Evolutionary conservation across 1,284 basidiomycete genomes (phyloP), one percentile per base, ranked within the genome.

Genomic region (Earliella scabrosa): DNA sequence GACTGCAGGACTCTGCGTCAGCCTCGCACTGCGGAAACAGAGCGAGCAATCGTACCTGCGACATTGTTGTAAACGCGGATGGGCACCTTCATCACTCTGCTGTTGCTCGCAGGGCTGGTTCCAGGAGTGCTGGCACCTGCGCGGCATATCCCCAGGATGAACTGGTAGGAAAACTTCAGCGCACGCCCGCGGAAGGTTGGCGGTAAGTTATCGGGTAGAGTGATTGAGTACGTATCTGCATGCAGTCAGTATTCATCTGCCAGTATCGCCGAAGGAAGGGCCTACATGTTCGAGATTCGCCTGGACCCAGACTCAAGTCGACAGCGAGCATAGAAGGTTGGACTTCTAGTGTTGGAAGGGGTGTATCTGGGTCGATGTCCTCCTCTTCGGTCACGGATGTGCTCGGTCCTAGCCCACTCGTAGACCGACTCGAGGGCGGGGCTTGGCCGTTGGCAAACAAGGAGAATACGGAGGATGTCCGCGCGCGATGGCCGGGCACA

Each of bases 161-260:
- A 82, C 63, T 94, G 88, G 70, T 98, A 99, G 9, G 88, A 88
- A 71, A 99, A 96, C 64, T 82, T 82, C 60, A 98, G 80, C 1
- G 88, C 81, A 48, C 89, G 87, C 2, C 97, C 97, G 38, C 85
- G 82, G 75, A 92, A 97, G 0, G 95, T 93, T 0, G 97, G 97
- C 0, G 97, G 97, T 0, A 98, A 77, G 54, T 85, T 85, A 5
- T 85, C 77, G 0, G 97, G 95, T 1, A 98, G 75, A 2, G 77
- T 73, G 2, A 95, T 73, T 0, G 83, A 83, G 70, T 96, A 97
- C 2, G 85, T 86, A 71, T 92, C 94, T 96, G 64, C 36, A 13
- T 53, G 10, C 13, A 39, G 50, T 31, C 38, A 53, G 47, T 41
- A 31, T 53, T 21, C 39, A 18, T 24, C 34, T 43, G 27, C 52